phyloP scores from a whole-genome alignment of 257 asterid species.

The Dorcoceras hygrometricum region DNA sequence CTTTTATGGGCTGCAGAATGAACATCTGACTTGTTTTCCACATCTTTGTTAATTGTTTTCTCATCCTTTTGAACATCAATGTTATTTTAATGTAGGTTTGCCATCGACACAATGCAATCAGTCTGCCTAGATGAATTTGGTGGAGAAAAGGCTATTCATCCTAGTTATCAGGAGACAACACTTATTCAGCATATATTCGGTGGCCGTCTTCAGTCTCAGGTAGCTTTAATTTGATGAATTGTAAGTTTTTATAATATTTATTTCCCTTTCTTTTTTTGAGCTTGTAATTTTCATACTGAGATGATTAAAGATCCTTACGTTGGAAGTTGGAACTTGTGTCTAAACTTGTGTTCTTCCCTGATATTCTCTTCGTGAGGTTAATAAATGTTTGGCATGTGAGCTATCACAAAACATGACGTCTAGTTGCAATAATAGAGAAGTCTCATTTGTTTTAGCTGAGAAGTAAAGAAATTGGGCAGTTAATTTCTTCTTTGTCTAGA shows the following conservation, averaged over 20 bases:
- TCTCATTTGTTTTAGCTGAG: background rate
- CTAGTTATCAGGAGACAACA: slow-evolving; percentile 82
- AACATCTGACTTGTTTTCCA: background rate
- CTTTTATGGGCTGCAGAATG: background rate
- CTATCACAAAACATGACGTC: background rate
- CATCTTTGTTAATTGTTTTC: background rate
- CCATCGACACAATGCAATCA: slow-evolving; percentile 96
- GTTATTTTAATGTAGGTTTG: slow-evolving; percentile 61
- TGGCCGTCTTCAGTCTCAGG: slow-evolving; percentile 96
- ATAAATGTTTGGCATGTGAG: background rate
- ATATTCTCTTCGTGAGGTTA: background rate
- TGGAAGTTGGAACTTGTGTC: background rate
- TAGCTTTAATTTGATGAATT: slow-evolving; percentile 30
- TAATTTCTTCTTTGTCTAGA: slow-evolving; percentile 1
- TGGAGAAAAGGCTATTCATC: slow-evolving; percentile 86
- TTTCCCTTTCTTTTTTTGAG: no score
- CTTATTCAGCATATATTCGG: slow-evolving; percentile 98
- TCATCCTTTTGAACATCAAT: background rate
- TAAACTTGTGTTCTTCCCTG: slow-evolving; percentile 7
- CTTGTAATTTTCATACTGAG: background rate
- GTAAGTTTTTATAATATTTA: background rate
- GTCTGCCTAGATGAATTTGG: slow-evolving; percentile 95
- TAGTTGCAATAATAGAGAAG: background rate
- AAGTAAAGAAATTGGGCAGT: background rate
- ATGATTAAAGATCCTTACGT: slow-evolving; percentile 8